Conservation (phyloP, 106 monocot species). For the Acanthochlamys bracteata region DNA sequence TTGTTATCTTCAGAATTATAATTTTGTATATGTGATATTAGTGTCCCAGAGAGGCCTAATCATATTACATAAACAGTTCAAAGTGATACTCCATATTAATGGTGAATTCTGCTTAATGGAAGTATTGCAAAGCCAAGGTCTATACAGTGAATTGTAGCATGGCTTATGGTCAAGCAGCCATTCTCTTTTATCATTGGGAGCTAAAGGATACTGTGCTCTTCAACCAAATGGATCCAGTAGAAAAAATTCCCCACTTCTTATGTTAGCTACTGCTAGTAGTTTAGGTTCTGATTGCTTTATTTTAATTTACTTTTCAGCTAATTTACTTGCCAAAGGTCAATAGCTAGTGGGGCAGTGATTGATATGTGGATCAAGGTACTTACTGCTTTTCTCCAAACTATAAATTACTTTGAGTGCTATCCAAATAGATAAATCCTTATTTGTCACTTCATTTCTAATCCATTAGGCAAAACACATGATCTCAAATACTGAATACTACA, state of each 20-base stretch:
- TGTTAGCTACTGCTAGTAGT: background rate
- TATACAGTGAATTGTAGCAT: constrained; percentile 90
- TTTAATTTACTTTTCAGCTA: constrained; percentile 40
- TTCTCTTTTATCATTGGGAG: constrained; percentile 84
- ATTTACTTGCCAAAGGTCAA: constrained; percentile 87
- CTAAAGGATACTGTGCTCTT: constrained; percentile 78
- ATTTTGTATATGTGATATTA: no score
- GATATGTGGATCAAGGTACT: constrained; percentile 97
- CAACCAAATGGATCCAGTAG: constrained; percentile 86
- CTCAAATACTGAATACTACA: constrained; percentile 85
- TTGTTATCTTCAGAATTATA: no score
- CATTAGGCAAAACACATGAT: constrained; percentile 78
- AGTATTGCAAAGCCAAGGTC: constrained; percentile 86
- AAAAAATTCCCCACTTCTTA: constrained; percentile 1
- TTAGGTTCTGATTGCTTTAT: background rate
- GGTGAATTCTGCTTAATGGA: background rate
- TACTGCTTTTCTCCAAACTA: background rate
- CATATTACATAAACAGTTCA: no score
- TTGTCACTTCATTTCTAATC: background rate
- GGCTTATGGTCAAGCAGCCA: constrained; percentile 95
- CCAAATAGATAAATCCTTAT: background rate
- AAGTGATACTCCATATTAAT: background rate
- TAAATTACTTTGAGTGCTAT: background rate
- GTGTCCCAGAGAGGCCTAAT: no score
- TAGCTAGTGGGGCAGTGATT: constrained; percentile 81